phyloP scores from a whole-genome alignment of 2,329 filamentous ascomycete species.

The Curvularia spicifera region DNA sequence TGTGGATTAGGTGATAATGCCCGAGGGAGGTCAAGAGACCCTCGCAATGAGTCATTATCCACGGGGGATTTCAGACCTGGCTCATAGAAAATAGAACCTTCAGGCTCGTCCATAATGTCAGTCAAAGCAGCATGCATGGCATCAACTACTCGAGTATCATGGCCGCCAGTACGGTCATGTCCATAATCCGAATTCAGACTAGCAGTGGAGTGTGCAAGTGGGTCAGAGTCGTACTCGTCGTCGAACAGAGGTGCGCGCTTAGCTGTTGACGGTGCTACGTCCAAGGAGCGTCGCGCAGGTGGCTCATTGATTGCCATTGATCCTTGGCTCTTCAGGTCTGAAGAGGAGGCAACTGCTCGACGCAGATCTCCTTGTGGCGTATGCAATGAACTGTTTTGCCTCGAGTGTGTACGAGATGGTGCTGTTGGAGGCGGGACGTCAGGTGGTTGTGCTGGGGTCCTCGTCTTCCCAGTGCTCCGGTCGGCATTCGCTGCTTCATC shows the following conservation, averaged over 20 bases:
- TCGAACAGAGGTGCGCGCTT: conserved; percentile 71
- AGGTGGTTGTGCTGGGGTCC: conserved; percentile 35
- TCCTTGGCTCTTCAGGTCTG: conserved; percentile 61
- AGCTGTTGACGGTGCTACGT: conserved; percentile 61
- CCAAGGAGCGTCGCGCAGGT: conserved; percentile 70
- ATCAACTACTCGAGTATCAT: conserved; percentile 82
- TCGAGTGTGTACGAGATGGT: conserved; percentile 57
- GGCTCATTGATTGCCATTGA: conserved; percentile 55
- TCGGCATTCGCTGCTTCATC: conserved; percentile 66
- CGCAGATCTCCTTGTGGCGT: conserved; percentile 59
- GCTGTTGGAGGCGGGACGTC: conserved; percentile 24
- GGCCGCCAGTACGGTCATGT: conserved; percentile 54
- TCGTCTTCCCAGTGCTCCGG: conserved; percentile 35
- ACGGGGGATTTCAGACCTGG: conserved; percentile 59
- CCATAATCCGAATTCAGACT: conserved; percentile 74
- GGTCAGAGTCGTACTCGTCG: conserved; percentile 77
- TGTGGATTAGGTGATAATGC: conserved; percentile 49
- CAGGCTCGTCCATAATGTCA: conserved; percentile 83
- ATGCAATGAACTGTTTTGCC: conserved; percentile 47
- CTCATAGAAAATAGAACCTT: conserved; percentile 71
- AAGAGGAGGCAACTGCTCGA: conserved; percentile 66
- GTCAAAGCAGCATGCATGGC: conserved; percentile 92
- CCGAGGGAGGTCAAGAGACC: conserved; percentile 65
- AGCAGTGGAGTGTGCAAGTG: conserved; percentile 76
- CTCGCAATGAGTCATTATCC: conserved; percentile 67